Base-by-base conservation (phyloP, 495 filamentous ascomycete genomes). In the Aspergillus steynii region DNA sequence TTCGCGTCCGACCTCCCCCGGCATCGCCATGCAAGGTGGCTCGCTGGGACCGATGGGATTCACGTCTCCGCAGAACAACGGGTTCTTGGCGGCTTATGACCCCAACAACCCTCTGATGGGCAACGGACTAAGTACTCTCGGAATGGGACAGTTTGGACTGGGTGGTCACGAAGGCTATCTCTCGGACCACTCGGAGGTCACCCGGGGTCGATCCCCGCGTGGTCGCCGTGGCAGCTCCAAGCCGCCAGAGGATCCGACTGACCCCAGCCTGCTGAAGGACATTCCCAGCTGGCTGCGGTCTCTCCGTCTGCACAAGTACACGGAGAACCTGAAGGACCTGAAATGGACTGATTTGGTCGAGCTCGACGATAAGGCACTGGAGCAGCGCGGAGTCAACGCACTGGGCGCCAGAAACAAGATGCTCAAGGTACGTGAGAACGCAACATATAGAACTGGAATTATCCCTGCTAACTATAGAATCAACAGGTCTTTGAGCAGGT, bases 221-320 rank as follows among this genome's bases (percentile, higher is more conserved):
- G 95, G 95, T 70, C 86, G 94, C 56, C 85, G 95, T 67, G 95
- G 96, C 64, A 97, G 89, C 77, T 96, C 92, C 48, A 97, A 97
- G 83, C 95, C 95, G 34, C 95, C 95, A 47, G 95, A 99, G 79
- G 95, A 99, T 70, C 95, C 95, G 9, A 97, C 94, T 12, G 96
- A 99, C 72, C 89, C 90, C 9, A 85, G 80, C 50, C 85, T 99
- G 64, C 81, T 99, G 73, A 91, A 96, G 80, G 95, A 99, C 71
- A 96, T 99, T 65, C 93, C 96, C 63, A 88, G 85, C 72, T 99
- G 95, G 95, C 82, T 99, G 71, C 88, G 95, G 77, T 97, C 91
- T 73, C 81, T 98, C 68, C 87, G 95, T 61, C 80, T 99, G 65
- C 95, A 99, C 80, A 99, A 99, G 80, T 99, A 99, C 76, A 99